A percentile compares a stretch with the other conserved stretches of the same genome.
Evolutionary conservation across 1,284 basidiomycete species (phyloP).

Genomic region (Sanguinoderma infundibulare): DNA sequence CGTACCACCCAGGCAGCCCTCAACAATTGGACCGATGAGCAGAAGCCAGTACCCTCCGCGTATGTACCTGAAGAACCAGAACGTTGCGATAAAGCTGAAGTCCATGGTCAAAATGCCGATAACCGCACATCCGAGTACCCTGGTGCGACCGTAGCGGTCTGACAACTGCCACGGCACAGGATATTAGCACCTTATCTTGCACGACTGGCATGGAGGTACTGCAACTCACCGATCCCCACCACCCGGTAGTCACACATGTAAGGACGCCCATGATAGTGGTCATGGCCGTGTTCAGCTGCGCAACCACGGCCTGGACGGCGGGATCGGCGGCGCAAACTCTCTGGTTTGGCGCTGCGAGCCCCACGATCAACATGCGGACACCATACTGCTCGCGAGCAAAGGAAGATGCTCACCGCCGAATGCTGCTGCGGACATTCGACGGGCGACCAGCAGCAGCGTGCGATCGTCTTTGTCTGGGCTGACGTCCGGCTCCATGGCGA

Average conservation of each 20-base stretch:
- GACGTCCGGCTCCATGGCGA: conserved; percentile 30
- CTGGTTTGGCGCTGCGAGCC: conserved; percentile 19
- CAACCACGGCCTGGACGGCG: conserved; percentile 72
- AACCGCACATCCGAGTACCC: conserved; percentile 65
- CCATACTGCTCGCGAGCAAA: background rate
- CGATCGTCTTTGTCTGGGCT: conserved; percentile 21
- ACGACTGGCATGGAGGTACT: background rate
- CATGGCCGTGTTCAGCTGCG: conserved; percentile 59
- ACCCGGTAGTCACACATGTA: conserved; percentile 77
- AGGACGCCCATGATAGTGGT: conserved; percentile 74
- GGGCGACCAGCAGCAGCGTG: background rate
- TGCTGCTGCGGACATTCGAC: background rate
- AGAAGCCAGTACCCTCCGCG: conserved; percentile 87
- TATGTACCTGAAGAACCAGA: conserved; percentile 58
- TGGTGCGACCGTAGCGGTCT: conserved; percentile 78
- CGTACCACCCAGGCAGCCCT: conserved; percentile 81
- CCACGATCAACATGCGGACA: background rate
- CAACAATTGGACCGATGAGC: conserved; percentile 72
- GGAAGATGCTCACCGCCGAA: background rate
- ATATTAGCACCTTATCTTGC: background rate
- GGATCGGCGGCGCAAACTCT: conserved; percentile 71
- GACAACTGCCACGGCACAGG: conserved; percentile 55
- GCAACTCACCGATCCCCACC: conserved; percentile 77
- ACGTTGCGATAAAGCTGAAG: conserved; percentile 68
- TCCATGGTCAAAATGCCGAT: conserved; percentile 72